Percentiles rank a stretch among this genome's conserved stretches.
These are phyloP conservation scores for Xylaria multiplex DNA, from an alignment of 2,329 filamentous ascomycete genomes.

Conservation along the genomic window DNA sequence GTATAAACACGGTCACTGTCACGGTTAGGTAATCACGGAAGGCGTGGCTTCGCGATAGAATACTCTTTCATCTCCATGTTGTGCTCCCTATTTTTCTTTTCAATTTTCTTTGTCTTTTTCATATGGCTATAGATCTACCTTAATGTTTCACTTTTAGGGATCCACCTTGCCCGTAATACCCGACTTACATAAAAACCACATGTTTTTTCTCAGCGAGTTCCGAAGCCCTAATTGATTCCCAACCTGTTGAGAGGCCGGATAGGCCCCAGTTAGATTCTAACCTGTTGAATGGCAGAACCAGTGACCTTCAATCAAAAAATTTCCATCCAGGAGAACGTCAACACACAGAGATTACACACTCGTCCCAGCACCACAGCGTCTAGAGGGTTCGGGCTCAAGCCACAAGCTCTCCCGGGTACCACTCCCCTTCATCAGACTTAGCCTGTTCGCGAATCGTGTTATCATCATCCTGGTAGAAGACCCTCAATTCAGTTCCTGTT, in stretches of 20 bases:
- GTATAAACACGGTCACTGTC: too few relatives aligned
- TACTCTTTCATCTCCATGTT: too few relatives aligned
- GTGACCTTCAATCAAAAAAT: neutral
- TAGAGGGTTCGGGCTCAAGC: neutral
- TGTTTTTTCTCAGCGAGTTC: too few relatives aligned
- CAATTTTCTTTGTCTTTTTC: too few relatives aligned
- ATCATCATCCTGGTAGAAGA: conserved; percentile 4
- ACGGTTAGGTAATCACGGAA: too few relatives aligned
- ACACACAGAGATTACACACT: neutral
- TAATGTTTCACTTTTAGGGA: too few relatives aligned
- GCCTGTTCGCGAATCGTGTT: conserved; percentile 1
- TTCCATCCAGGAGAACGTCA: neutral
- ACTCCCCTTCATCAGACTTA: neutral
- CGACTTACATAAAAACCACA: too few relatives aligned
- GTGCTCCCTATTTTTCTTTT: too few relatives aligned
- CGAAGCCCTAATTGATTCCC: too few relatives aligned
- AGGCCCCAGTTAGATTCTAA: neutral
- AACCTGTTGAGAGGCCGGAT: neutral
- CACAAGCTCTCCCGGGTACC: neutral
- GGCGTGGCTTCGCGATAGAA: too few relatives aligned
- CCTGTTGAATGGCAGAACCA: neutral
- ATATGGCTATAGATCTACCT: too few relatives aligned
- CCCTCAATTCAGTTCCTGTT: neutral
- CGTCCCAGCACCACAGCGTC: neutral
- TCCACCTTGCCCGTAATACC: too few relatives aligned